These are phyloP conservation scores for Penicillium oxalicum DNA, from an alignment of 2,329 filamentous ascomycete species.

Conservation along the genomic window DNA sequence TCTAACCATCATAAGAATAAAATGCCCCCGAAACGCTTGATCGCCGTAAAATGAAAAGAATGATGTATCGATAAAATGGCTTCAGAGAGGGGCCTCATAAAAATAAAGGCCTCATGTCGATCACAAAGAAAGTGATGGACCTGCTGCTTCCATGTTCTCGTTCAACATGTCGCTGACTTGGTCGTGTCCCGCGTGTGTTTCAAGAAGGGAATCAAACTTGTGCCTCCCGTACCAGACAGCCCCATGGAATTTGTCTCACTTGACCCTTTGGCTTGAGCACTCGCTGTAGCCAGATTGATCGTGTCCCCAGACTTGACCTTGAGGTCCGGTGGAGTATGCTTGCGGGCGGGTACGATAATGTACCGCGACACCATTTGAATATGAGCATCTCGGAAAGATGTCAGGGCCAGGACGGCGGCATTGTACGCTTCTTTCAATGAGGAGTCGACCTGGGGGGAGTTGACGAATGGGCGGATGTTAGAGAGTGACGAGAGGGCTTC, in stretches of 20 bases:
- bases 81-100: too few species aligned
- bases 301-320: slow-evolving; percentile 8
- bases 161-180: slow-evolving; percentile 33
- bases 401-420: slow-evolving; percentile 41
- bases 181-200: slow-evolving; percentile 50
- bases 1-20: too few species aligned
- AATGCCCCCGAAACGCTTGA: too few species aligned
- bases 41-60: too few species aligned
- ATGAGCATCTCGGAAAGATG: slow-evolving; percentile 46
- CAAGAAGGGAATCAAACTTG: slow-evolving; percentile 49
- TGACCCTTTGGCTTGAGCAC: slow-evolving; percentile 33
- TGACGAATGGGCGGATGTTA: slow-evolving; percentile 44
- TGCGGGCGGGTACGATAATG: slow-evolving; percentile 43
- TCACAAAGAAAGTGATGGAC: too few species aligned
- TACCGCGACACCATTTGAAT: slow-evolving; percentile 50
- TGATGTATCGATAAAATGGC: too few species aligned
- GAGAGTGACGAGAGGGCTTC: slow-evolving; percentile 41
- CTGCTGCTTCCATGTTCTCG: too few species aligned
- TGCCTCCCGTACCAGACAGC: slow-evolving; percentile 48
- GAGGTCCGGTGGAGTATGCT: slow-evolving; percentile 10
- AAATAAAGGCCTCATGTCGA: too few species aligned
- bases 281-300: slow-evolving; percentile 43
- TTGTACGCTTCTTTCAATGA: slow-evolving; percentile 43
- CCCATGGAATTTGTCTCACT: slow-evolving; percentile 30
- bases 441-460: slow-evolving; percentile 27